Evolutionary conservation across 495 filamentous ascomycete genomes (phyloP), one percentile per base, ranked within the genome.

Genomic region (Podospora australis): DNA sequence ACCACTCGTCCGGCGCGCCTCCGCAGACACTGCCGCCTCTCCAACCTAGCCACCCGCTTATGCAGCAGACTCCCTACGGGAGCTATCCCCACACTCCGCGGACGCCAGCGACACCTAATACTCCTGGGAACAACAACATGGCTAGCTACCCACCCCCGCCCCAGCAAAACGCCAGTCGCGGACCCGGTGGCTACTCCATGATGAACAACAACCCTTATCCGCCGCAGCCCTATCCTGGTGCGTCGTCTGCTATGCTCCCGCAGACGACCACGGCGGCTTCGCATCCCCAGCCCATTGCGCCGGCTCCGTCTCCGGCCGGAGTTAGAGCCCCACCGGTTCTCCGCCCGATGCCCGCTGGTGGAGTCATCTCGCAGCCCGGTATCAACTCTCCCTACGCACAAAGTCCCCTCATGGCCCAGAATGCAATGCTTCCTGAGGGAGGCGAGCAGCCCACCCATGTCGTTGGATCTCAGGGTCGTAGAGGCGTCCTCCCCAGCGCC

Each of bases 401-500:
- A 50, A 67, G 67, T 39, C 67, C 67, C 6, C 59, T 72, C 54
- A 74, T 72, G 62, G 49, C 58, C 24, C 69, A 64, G 43, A 68
- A 67, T 14, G 57, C 57, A 14, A 58, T 72, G 43, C 55, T 75
- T 14, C 65, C 67, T 17, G 71, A 78, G 22, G 70, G 76, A 14
- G 57, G 65, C 21, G 77, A 79, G 9, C 79, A 81, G 53, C 87
- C 88, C 2, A 88, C 85, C 3, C 90, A 95, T 66, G 90, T 96
- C 24, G 90, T 96, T 28, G 90, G 90, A 9, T 91, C 88, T 36
- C 90, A 96, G 70, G 90, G 90, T 25, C 81, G 90, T 20, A 77
- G 90, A 49, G 90, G 90, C 6, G 90, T 95, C 32, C 68, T 95
- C 43, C 88, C 90, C n/a, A 95, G 87, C 58, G 85, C 89, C 53